These are phyloP conservation scores for Capsella rubella DNA, from an alignment of 441 rosid genomes.

Conservation along the genomic window DNA sequence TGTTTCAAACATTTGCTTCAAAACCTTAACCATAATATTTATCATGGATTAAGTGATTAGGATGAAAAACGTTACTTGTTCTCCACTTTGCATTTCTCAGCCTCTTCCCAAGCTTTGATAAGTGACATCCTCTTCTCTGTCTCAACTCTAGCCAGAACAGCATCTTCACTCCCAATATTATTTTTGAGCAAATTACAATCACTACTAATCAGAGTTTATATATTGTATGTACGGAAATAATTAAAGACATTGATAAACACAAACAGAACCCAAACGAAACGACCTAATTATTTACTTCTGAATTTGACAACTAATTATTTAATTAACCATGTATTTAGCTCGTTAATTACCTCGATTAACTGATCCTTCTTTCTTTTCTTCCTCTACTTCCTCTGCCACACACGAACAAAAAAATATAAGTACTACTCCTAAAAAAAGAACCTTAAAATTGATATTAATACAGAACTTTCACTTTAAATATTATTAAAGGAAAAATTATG, in stretches of 20 bases:
- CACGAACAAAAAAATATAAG: too few relatives aligned
- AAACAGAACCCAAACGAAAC: too few relatives aligned
- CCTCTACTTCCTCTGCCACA: slow-evolving; percentile 36
- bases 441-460: neutral
- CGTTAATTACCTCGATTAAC: slow-evolving; percentile 38
- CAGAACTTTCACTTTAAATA: neutral
- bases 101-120: slow-evolving; percentile 94
- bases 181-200: slow-evolving; percentile 5
- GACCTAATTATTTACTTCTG: neutral
- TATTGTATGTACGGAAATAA: neutral
- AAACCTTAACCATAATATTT: neutral
- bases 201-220: slow-evolving; percentile 6
- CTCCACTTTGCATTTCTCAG: slow-evolving; percentile 89
- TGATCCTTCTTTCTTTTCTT: slow-evolving; percentile 40
- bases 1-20: slow-evolving; percentile 38
- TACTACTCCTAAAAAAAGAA: too few relatives aligned
- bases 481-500: neutral
- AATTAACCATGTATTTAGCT: neutral
- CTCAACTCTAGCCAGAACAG: slow-evolving; percentile 82
- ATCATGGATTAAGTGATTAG: too few relatives aligned
- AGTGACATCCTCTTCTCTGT: slow-evolving; percentile 82
- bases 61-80: slow-evolving; percentile 59
- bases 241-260: neutral
- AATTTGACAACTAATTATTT: neutral
- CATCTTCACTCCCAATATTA: slow-evolving; percentile 55